Base-by-base conservation (phyloP, 2,329 filamentous ascomycete genomes). In the Pseudogymnoascus sp. region DNA sequence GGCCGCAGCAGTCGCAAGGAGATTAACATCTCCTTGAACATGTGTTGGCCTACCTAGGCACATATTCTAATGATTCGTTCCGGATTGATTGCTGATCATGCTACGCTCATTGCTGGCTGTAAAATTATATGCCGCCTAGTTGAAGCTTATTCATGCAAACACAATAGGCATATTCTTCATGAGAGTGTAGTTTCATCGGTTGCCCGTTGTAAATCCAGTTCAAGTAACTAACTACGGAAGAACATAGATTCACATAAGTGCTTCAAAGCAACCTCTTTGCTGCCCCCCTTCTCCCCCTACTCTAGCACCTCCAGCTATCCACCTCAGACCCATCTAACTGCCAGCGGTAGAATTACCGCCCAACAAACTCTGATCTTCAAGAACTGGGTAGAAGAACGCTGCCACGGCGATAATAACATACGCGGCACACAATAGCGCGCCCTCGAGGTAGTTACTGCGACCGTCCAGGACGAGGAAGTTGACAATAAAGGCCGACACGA, bases 401-500 rank as follows among this genome's bases (percentile, higher is more conserved):
- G 85, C 83, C 1, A 88, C 78, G 1, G 79, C 80, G 66, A 89
- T 89, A 64, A 89, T 89, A 59, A 89, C 76, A 70, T 89, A 89
- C 3, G 85, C 84, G 0, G 85, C 82, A 66, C 84, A 85, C 29
- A 90, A 73, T 43, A 90, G 72, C 1, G 87, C 86, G 12, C 91
- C 91, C 76, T 95, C 91, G 11, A 95, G 83, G 69, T 94, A 95
- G 72, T 95, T 95, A 72, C 87, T 91, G 72, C 91, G 83, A 10
- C 91, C 91, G 70, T 95, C 91, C 65, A 93, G 78, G 59, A 95
- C 91, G 64, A 95, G 77, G 72, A 94, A 95, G 75, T 93, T 94
- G 75, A 93, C 90, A 66, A 95, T 91, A 66, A 95, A 86, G 6
- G 91, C 87, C 60, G 86, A 89, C 60, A 93, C 85, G 74, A 95